These are phyloP conservation scores for Corchorus olitorius DNA, from an alignment of 345 rosid genomes.

Conservation along the genomic window DNA sequence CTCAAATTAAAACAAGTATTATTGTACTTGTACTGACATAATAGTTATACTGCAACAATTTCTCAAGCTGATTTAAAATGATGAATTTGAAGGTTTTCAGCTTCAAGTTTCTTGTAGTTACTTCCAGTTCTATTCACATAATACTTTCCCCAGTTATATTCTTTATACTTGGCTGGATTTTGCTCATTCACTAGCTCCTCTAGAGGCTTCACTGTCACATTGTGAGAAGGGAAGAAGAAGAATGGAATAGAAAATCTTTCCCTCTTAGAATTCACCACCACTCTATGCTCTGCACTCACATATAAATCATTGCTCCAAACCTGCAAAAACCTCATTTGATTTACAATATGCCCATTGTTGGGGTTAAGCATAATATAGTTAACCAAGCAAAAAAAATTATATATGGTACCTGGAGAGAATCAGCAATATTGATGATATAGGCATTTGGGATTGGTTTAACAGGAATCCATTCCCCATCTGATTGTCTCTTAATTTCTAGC, in stretches of 20 bases:
- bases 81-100: conserved; percentile 47
- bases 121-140: conserved; percentile 56
- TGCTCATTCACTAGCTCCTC: conserved; percentile 59
- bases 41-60: background rate
- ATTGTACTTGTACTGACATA: no score
- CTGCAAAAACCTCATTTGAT: conserved; percentile 28
- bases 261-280: conserved; percentile 50
- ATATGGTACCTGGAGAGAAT: conserved; percentile 48
- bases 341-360: background rate
- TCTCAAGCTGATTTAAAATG: conserved; percentile 34
- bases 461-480: conserved; percentile 75
- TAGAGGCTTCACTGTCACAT: conserved; percentile 58
- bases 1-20: background rate
- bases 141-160: conserved; percentile 69
- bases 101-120: conserved; percentile 46
- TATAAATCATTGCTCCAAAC: conserved; percentile 67
- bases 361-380: background rate
- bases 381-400: background rate
- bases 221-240: conserved; percentile 59
- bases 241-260: conserved; percentile 64
- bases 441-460: conserved; percentile 68
- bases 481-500: conserved; percentile 58
- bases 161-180: conserved; percentile 56
- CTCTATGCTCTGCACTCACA: conserved; percentile 69
- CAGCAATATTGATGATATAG: conserved; percentile 74